Evolutionary conservation across 257 asterid genomes (phyloP).

Genomic region (Solanum neorickii): DNA sequence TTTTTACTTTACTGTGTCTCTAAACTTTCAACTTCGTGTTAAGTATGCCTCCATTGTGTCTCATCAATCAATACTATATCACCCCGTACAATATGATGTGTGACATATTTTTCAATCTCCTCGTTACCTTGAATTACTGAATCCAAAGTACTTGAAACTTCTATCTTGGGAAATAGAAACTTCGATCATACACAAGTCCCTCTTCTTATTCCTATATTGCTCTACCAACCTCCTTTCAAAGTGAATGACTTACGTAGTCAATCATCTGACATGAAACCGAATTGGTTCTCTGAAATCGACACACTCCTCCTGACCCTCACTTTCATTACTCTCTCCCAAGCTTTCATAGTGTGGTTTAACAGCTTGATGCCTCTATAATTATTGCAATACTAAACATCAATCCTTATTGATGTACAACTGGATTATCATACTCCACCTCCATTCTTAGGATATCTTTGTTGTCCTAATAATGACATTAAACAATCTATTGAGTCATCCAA

Average conservation of each 20-base stretch:
- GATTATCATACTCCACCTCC: neutral
- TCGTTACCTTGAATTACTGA: neutral
- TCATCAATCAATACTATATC: neutral
- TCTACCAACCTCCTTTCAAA: neutral
- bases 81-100: neutral
- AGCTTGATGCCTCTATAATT: neutral
- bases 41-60: neutral
- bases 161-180: neutral
- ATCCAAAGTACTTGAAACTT: neutral
- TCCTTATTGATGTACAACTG: neutral
- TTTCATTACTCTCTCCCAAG: neutral
- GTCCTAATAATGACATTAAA: neutral
- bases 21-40: neutral
- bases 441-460: neutral
- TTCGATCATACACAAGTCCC: neutral
- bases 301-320: neutral
- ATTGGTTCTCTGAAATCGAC: neutral
- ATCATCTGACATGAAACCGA: too few relatives aligned
- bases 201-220: neutral
- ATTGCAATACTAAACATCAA: neutral
- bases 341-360: neutral
- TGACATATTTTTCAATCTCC: neutral
- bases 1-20: neutral
- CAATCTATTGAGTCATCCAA: neutral
- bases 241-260: neutral